Evolutionary conservation across 1,284 basidiomycete genomes (phyloP).

Genomic region (Pseudozyma flocculosa): DNA sequence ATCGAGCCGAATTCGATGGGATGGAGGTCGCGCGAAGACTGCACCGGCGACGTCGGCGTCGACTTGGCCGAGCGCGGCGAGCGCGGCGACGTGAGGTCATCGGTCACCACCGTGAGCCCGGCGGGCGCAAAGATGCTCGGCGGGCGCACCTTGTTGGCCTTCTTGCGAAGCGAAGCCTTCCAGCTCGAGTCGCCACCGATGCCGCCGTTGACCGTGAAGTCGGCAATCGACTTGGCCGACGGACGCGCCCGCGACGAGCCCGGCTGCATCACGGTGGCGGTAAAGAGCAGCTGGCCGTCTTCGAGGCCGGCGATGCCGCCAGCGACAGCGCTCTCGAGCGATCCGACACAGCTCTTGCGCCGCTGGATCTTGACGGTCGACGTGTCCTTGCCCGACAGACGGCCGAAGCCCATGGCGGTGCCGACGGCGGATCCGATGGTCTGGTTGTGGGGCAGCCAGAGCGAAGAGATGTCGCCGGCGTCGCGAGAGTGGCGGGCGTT

Average conservation of each 20-base stretch:
- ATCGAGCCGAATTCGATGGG: conserved; percentile 26
- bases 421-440: conserved; percentile 42
- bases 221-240: conserved; percentile 15
- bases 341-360: conserved; percentile 32
- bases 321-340: conserved; percentile 31
- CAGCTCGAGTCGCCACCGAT: conserved; percentile 14
- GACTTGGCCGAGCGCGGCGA: conserved; percentile 21
- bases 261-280: conserved; percentile 29
- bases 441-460: conserved; percentile 24
- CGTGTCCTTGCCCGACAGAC: conserved; percentile 34
- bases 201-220: background rate
- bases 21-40: conserved; percentile 10
- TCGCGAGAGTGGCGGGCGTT: conserved; percentile 39
- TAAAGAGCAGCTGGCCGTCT: conserved; percentile 28
- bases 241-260: conserved; percentile 21
- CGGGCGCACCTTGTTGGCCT: conserved; percentile 25
- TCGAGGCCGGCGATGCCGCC: conserved; percentile 1
- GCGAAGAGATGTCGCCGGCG: conserved; percentile 22
- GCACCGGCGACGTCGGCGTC: conserved; percentile 25
- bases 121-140: conserved; percentile 25
- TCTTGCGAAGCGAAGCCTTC: conserved; percentile 32
- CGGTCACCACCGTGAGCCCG: conserved; percentile 21
- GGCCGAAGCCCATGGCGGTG: conserved; percentile 40
- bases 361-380: conserved; percentile 42
- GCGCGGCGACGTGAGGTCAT: conserved; percentile 12